Evolutionary conservation across 495 filamentous ascomycete genomes (phyloP).

Genomic region (Neurospora sp.): DNA sequence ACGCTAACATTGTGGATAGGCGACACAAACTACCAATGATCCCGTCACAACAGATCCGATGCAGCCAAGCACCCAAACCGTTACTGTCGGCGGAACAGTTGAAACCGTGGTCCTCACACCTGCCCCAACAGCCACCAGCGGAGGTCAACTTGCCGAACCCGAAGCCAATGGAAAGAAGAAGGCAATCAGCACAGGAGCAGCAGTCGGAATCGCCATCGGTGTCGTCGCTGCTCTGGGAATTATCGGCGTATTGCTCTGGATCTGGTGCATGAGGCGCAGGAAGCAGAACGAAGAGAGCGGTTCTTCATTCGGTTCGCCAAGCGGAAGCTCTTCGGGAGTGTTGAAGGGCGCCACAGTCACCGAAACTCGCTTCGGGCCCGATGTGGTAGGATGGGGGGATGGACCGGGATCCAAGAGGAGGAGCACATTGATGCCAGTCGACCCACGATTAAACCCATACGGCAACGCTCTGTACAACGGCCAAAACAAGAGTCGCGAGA

Average conservation of each 20-base stretch:
- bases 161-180: neutral
- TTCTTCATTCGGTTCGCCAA: constrained; percentile 15
- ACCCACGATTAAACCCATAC: constrained; percentile 46
- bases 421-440: constrained; percentile 42
- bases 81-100: constrained; percentile 32
- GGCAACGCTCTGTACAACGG: constrained; percentile 34
- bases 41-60: constrained; percentile 5
- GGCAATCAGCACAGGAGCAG: constrained; percentile 18
- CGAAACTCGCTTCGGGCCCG: constrained; percentile 11
- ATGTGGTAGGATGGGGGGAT: neutral
- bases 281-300: constrained; percentile 12
- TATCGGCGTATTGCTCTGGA: constrained; percentile 18
- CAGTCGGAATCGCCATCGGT: constrained; percentile 34
- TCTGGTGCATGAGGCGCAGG: constrained; percentile 23
- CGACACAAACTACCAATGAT: neutral
- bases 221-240: constrained; percentile 24
- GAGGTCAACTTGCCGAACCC: neutral
- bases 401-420: constrained; percentile 20
- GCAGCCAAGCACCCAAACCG: constrained; percentile 23
- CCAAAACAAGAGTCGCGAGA: constrained; percentile 42
- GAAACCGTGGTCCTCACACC: constrained; percentile 31
- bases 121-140: constrained; percentile 9
- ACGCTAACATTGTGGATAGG: neutral
- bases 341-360: constrained; percentile 26
- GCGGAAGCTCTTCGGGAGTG: constrained; percentile 31